These are phyloP conservation scores for Sutorius australiensis DNA, from an alignment of 768 basidiomycete species.

Conservation along the genomic window DNA sequence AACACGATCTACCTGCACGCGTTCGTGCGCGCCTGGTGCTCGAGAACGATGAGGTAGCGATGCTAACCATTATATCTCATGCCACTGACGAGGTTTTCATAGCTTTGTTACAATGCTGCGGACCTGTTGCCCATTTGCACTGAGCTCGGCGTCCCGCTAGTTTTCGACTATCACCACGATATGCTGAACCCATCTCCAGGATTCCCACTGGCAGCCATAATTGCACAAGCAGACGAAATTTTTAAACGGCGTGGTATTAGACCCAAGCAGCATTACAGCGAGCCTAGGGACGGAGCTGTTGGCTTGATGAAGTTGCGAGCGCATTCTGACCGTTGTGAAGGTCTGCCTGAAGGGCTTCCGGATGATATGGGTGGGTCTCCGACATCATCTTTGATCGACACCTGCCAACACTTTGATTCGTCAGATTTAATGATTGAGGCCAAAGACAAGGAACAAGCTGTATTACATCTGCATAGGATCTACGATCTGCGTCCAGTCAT, in stretches of 20 bases:
- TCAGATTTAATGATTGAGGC: conserved; percentile 91
- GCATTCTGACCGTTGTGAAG: conserved; percentile 78
- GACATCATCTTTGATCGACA: background rate
- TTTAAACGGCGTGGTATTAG: conserved; percentile 74
- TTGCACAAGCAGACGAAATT: conserved; percentile 69
- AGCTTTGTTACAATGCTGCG: conserved; percentile 84
- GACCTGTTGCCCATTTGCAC: conserved; percentile 86
- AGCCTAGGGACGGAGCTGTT: conserved; percentile 80
- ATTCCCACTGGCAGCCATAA: conserved; percentile 59
- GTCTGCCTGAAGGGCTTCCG: conserved; percentile 59
- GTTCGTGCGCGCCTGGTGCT: conserved; percentile 75
- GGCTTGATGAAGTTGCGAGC: conserved; percentile 83
- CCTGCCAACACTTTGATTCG: background rate
- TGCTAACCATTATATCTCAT: background rate
- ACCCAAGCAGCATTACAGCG: conserved; percentile 91
- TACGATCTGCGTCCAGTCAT: conserved; percentile 68
- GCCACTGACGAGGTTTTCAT: background rate
- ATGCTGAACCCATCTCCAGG: conserved; percentile 56
- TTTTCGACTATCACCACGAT: conserved; percentile 84
- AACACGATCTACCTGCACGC: conserved; percentile 50
- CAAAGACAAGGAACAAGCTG: conserved; percentile 92
- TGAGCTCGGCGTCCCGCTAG: conserved; percentile 72
- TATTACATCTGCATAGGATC: conserved; percentile 77
- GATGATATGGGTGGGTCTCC: conserved; percentile 56
- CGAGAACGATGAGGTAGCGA: conserved; percentile 86